Conservation (phyloP, 2,329 filamentous ascomycete genomes). For the Phoma sp. region DNA sequence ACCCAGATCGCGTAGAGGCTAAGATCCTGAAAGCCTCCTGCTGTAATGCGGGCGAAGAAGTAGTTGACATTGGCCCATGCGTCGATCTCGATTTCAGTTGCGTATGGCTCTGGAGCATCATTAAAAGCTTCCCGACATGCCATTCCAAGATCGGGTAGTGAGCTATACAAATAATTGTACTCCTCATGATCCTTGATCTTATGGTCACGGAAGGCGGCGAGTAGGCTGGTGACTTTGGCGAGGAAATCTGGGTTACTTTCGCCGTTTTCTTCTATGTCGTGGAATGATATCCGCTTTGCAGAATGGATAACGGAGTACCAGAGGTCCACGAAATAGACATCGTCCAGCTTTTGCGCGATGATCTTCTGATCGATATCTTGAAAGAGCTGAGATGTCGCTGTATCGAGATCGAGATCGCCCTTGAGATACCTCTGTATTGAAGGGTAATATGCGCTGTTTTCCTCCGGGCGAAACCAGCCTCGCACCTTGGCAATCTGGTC, state of each 20-base stretch:
- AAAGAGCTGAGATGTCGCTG: slow-evolving; percentile 26
- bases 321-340: slow-evolving; percentile 31
- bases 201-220: slow-evolving; percentile 35
- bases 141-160: slow-evolving; percentile 31
- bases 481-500: slow-evolving; percentile 39
- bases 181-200: slow-evolving; percentile 24
- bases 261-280: background rate
- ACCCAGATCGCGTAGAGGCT: slow-evolving; percentile 38
- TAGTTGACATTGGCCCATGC: slow-evolving; percentile 43
- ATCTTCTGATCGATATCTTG: slow-evolving; percentile 36
- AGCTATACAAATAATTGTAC: slow-evolving; percentile 28
- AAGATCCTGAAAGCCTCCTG: slow-evolving; percentile 20
- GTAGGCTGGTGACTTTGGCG: slow-evolving; percentile 26
- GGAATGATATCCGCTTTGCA: slow-evolving; percentile 31
- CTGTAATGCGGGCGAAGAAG: slow-evolving; percentile 36
- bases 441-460: slow-evolving; percentile 30
- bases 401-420: slow-evolving; percentile 20
- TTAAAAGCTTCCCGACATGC: slow-evolving; percentile 40
- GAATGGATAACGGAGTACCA: slow-evolving; percentile 43
- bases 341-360: slow-evolving; percentile 21
- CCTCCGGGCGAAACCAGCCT: slow-evolving; percentile 37
- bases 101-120: slow-evolving; percentile 32
- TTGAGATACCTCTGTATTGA: slow-evolving; percentile 32
- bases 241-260: slow-evolving; percentile 14
- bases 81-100: slow-evolving; percentile 29